Evolutionary conservation across 352 stramenopile species (phyloP).

Genomic region (Phytophthora cryptogea): DNA sequence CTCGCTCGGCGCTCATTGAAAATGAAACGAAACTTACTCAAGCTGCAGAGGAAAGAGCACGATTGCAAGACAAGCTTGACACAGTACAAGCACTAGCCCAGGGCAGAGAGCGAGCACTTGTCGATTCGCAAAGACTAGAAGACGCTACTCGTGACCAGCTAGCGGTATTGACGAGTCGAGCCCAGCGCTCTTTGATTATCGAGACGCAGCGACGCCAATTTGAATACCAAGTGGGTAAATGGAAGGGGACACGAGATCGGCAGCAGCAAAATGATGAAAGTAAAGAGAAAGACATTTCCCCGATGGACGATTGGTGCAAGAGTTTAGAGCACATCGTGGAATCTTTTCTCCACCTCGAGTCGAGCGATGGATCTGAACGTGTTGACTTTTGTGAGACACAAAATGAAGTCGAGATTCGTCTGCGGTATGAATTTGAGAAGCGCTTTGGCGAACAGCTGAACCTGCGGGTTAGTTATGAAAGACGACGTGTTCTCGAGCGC

Average conservation of each 20-base stretch:
- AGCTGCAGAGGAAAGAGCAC: slow-evolving; percentile 37
- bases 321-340: slow-evolving; percentile 26
- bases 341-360: slow-evolving; percentile 23
- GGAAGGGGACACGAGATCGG: slow-evolving; percentile 9
- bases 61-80: slow-evolving; percentile 45
- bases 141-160: slow-evolving; percentile 36
- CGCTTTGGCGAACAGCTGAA: slow-evolving; percentile 61
- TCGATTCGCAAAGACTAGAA: slow-evolving; percentile 40
- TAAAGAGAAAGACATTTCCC: too few relatives aligned
- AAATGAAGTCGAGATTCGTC: slow-evolving; percentile 31
- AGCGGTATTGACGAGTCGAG: slow-evolving; percentile 24
- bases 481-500: slow-evolving; percentile 50
- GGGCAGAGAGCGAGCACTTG: slow-evolving; percentile 36
- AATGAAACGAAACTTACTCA: slow-evolving; percentile 38
- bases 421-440: slow-evolving; percentile 57
- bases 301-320: not conserved
- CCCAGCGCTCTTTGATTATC: slow-evolving; percentile 16
- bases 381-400: slow-evolving; percentile 13
- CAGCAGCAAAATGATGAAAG: slow-evolving; percentile 4
- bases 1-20: slow-evolving; percentile 41
- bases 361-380: not conserved
- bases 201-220: slow-evolving; percentile 19
- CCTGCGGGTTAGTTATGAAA: slow-evolving; percentile 57
- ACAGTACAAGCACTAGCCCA: slow-evolving; percentile 48
- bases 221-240: slow-evolving; percentile 25